Evolutionary conservation across 2,329 filamentous ascomycete genomes (phyloP).

Genomic region (Neofusicoccum sp.): DNA sequence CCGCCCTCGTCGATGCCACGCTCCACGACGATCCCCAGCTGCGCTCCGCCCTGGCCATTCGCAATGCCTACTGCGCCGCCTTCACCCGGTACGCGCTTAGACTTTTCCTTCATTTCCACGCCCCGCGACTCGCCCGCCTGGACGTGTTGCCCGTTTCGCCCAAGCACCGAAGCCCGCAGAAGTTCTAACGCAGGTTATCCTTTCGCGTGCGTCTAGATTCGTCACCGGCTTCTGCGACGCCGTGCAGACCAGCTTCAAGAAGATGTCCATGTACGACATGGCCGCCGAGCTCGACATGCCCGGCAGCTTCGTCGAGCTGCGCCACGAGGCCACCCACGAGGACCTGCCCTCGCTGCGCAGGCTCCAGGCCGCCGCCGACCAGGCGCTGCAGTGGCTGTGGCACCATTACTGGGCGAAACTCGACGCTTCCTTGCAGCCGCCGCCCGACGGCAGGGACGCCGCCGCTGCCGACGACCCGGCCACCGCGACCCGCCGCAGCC

Average conservation of each 20-base stretch:
- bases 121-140: not conserved
- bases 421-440: conserved; percentile 28
- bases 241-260: conserved; percentile 64
- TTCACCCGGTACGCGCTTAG: conserved; percentile 63
- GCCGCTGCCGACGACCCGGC: not conserved
- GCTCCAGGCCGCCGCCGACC: conserved; percentile 65
- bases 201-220: conserved; percentile 55
- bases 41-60: conserved; percentile 58
- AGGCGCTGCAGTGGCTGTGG: conserved; percentile 83
- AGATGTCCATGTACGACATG: conserved; percentile 68
- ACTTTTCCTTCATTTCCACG: not conserved
- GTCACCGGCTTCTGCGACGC: conserved; percentile 77
- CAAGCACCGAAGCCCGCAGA: not conserved
- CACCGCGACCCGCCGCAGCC: not conserved
- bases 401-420: conserved; percentile 74
- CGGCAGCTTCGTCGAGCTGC: conserved; percentile 79
- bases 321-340: conserved; percentile 88
- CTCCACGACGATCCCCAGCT: conserved; percentile 57
- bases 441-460: conserved; percentile 4
- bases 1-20: conserved; percentile 67
- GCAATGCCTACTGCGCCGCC: conserved; percentile 70
- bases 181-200: not conserved
- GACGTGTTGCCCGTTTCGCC: not conserved
- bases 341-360: conserved; percentile 74
- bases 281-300: conserved; percentile 68